Conservation (phyloP, 2,329 filamentous ascomycete genomes). For the Biscogniauxia mediterranea region DNA sequence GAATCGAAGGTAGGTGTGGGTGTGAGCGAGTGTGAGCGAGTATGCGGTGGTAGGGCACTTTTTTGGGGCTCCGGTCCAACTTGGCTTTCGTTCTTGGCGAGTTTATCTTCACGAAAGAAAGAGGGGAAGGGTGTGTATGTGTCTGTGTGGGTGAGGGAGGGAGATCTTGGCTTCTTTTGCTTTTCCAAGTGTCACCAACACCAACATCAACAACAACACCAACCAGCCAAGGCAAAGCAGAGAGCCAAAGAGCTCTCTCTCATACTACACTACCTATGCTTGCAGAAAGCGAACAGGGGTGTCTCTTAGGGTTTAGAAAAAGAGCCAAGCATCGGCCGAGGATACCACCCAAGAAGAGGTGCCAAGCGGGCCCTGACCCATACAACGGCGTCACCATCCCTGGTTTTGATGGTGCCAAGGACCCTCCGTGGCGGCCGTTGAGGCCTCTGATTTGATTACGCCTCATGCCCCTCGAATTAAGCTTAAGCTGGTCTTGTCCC, state of each 20-base stretch:
- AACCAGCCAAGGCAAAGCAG: neutral
- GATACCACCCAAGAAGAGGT: neutral
- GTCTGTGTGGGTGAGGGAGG: neutral
- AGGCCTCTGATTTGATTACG: constrained; percentile 22
- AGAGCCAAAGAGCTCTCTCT: neutral
- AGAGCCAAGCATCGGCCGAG: neutral
- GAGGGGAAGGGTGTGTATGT: no score
- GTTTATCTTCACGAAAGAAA: neutral
- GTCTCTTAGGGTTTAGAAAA: neutral
- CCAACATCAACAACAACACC: no score
- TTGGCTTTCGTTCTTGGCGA: neutral
- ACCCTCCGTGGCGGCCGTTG: constrained; percentile 9
- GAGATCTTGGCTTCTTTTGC: constrained; percentile 1
- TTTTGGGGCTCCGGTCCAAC: constrained; percentile 1
- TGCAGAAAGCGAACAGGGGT: neutral
- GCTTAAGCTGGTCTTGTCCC: constrained; percentile 24
- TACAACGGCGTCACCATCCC: constrained; percentile 1
- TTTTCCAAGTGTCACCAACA: no score
- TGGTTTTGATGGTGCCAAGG: neutral
- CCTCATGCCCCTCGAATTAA: constrained; percentile 25
- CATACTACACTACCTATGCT: neutral
- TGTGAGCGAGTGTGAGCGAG: constrained; percentile 9
- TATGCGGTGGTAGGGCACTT: neutral
- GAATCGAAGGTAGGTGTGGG: constrained; percentile 22
- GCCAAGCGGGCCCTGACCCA: neutral